phyloP scores from a whole-genome alignment of 2,329 filamentous ascomycete species.

The Emmonsiellopsis sp. region DNA sequence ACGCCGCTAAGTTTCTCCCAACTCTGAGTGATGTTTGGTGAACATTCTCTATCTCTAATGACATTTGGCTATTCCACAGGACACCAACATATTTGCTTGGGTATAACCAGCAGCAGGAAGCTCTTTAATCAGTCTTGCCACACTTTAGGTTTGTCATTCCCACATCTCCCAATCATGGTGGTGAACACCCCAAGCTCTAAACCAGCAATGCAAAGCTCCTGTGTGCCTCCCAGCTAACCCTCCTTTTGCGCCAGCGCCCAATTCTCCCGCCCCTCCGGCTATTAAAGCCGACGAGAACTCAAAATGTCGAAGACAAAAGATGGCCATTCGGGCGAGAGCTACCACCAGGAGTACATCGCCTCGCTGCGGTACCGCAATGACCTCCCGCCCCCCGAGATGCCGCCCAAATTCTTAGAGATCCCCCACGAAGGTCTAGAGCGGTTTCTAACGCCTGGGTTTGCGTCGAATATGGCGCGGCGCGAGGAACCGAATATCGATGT shows the following conservation, averaged over 20 bases:
- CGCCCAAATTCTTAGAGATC: slow-evolving; percentile 93
- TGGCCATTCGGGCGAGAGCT: slow-evolving; percentile 32
- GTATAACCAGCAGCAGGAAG: too few species aligned
- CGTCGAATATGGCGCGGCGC: slow-evolving; percentile 76
- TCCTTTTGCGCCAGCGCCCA: background rate
- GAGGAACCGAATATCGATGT: slow-evolving; percentile 95
- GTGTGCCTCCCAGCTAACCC: background rate
- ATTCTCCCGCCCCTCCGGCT: background rate
- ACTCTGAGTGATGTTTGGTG: too few species aligned
- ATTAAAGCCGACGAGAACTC: background rate
- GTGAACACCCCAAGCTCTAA: too few species aligned
- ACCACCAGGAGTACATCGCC: slow-evolving; percentile 94
- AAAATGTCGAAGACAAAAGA: slow-evolving; percentile 33
- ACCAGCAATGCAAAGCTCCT: too few species aligned
- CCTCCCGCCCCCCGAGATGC: slow-evolving; percentile 84
- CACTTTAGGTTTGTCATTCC: too few species aligned
- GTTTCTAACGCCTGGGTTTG: slow-evolving; percentile 85
- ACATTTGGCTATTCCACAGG: too few species aligned
- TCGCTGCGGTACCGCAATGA: slow-evolving; percentile 93
- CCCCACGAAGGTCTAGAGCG: slow-evolving; percentile 85
- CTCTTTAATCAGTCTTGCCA: too few species aligned
- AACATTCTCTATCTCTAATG: background rate
- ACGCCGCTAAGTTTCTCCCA: too few species aligned
- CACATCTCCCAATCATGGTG: too few species aligned
- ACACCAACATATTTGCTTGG: too few species aligned